phyloP scores from a whole-genome alignment of 176 grass and related monocot genomes.

The Oryza longistaminata region DNA sequence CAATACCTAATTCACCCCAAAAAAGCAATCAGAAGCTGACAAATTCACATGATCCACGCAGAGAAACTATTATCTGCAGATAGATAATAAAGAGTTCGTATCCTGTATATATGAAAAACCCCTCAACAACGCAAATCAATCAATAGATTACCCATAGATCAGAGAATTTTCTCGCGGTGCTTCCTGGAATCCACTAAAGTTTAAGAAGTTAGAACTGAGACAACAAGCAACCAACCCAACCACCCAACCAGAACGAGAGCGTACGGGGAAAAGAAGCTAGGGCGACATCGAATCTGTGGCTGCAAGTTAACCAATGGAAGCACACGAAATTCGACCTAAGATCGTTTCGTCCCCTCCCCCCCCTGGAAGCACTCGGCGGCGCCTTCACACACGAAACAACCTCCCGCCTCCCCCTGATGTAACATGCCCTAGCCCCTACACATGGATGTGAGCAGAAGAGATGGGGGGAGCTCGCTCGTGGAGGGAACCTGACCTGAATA shows the following conservation, averaged over 20 bases:
- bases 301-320: not conserved
- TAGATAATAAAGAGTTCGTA: not conserved
- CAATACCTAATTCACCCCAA: not conserved
- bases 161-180: not conserved
- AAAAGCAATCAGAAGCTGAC: not conserved
- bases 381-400: not conserved
- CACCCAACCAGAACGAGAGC: not conserved
- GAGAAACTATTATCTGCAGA: not conserved
- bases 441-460: constrained; percentile 9
- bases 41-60: not conserved
- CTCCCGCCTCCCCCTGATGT: not conserved
- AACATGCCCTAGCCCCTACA: not conserved
- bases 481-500: constrained; percentile 13
- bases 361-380: not conserved
- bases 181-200: not conserved
- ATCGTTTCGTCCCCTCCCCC: not conserved
- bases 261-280: not conserved
- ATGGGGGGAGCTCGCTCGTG: not conserved
- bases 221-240: not conserved
- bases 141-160: not conserved
- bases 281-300: not conserved
- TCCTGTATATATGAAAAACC: not conserved
- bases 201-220: not conserved
- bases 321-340: not conserved
- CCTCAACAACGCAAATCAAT: not conserved